phyloP scores from a whole-genome alignment of 345 rosid genomes.

The Noccaea bulbosa region DNA sequence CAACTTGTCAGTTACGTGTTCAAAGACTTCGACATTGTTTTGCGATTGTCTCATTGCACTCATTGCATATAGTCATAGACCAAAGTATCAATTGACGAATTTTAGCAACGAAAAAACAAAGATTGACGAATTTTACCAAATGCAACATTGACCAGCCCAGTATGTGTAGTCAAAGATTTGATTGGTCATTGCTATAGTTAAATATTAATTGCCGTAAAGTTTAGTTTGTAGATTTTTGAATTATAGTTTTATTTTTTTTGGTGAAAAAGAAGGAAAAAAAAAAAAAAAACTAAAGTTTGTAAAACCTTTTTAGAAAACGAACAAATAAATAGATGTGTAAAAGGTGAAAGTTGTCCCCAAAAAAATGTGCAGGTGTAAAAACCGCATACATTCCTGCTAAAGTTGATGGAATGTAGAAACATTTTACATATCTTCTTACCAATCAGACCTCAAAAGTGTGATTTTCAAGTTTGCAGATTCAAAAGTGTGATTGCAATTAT shows the following conservation, averaged over 20 bases:
- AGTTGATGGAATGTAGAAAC: too few species aligned
- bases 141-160: neutral
- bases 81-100: neutral
- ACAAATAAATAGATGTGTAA: too few species aligned
- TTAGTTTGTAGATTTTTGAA: neutral
- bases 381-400: too few species aligned
- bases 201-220: neutral
- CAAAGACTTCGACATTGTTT: neutral
- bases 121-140: neutral
- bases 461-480: too few species aligned
- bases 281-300: neutral
- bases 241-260: too few species aligned
- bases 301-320: neutral
- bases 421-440: too few species aligned
- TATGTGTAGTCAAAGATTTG: neutral
- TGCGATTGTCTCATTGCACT: neutral
- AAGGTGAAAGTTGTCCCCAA: too few species aligned
- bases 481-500: too few species aligned
- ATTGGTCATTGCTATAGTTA: neutral
- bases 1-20: constrained; percentile 1
- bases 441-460: too few species aligned
- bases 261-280: neutral
- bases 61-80: neutral
- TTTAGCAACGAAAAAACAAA: neutral
- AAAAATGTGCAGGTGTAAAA: too few species aligned